phyloP scores from a whole-genome alignment of 257 asterid genomes.

The Datura wrightii region DNA sequence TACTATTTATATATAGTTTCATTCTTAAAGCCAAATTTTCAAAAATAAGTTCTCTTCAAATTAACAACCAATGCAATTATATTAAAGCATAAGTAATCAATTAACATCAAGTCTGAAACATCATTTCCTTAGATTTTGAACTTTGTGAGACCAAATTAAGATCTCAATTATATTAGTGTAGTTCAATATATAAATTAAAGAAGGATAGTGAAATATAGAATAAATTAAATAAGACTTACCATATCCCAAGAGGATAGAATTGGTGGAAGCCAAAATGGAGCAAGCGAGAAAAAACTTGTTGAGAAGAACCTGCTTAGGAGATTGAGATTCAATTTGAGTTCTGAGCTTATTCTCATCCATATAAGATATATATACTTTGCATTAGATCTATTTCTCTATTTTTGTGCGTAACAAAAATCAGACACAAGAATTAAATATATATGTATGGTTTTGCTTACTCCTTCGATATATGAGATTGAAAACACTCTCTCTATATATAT shows the following conservation, averaged over 20 bases:
- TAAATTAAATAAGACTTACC: conserved; percentile 45
- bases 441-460: neutral
- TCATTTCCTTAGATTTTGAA: neutral
- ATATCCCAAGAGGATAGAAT: conserved; percentile 82
- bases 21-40: neutral
- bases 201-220: too few relatives aligned
- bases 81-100: neutral
- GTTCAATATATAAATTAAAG: neutral
- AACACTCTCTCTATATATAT: neutral
- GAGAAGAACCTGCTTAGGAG: conserved; percentile 31
- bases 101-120: too few relatives aligned
- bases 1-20: neutral
- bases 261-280: conserved; percentile 83
- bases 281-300: conserved; percentile 73
- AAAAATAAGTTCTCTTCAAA: too few relatives aligned
- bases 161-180: too few relatives aligned
- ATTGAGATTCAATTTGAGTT: conserved; percentile 27
- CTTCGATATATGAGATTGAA: neutral
- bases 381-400: too few relatives aligned
- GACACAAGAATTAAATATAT: neutral
- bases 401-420: neutral
- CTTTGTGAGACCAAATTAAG: too few relatives aligned
- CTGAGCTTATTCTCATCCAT: conserved; percentile 1
- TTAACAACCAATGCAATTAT: too few relatives aligned
- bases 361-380: neutral